Conservation (phyloP, 1,284 basidiomycete species). For the Polyporus tsugae region DNA sequence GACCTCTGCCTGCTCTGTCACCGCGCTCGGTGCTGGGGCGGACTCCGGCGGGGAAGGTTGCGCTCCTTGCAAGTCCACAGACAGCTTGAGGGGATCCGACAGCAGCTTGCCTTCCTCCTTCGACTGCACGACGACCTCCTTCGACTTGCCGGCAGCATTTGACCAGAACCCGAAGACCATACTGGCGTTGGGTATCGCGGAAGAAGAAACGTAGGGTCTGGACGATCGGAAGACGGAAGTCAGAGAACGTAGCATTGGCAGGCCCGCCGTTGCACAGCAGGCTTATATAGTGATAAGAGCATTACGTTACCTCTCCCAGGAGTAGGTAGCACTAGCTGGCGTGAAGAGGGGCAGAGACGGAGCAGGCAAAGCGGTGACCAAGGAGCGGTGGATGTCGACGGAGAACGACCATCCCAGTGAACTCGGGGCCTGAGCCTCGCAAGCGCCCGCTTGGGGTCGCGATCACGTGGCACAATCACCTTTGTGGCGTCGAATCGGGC, state of each 20-base stretch:
- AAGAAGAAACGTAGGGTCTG: constrained; percentile 5
- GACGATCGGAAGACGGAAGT: constrained; percentile 4
- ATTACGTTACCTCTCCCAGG: background rate
- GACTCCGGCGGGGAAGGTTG: background rate
- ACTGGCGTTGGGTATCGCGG: background rate
- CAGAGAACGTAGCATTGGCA: background rate
- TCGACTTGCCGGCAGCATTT: constrained; percentile 13
- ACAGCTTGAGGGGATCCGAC: background rate
- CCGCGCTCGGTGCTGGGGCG: background rate
- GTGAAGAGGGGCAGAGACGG: background rate
- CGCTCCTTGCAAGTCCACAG: constrained; percentile 2
- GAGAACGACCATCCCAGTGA: constrained; percentile 7
- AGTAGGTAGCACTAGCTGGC: background rate
- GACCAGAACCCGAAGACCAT: constrained; percentile 24
- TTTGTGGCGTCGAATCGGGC: constrained; percentile 8
- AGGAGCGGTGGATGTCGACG: background rate
- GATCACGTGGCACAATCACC: constrained; percentile 3
- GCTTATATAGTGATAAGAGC: background rate
- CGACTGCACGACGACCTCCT: constrained; percentile 9
- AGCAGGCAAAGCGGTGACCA: background rate
- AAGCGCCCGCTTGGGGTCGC: background rate
- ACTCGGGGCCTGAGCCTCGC: background rate
- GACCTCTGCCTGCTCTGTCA: background rate
- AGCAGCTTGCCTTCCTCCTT: constrained; percentile 12
- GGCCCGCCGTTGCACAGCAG: constrained; percentile 2